Percentiles rank a stretch among this genome's conserved stretches.
These are phyloP conservation scores for Castanea sativa DNA, from an alignment of 306 rosid genomes.

Conservation along the genomic window DNA sequence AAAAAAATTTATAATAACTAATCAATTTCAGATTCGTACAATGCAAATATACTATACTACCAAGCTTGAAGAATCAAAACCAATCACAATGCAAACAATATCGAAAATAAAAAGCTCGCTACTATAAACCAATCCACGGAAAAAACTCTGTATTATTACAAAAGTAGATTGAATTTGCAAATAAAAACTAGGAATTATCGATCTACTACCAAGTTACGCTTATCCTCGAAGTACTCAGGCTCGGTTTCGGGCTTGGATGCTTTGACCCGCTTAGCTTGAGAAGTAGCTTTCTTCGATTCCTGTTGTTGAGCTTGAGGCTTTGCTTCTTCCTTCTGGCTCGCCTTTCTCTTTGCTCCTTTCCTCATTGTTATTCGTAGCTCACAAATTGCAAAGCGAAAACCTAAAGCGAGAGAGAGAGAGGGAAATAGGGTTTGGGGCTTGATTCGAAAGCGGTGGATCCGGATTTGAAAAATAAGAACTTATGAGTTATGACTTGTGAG, in stretches of 20 bases:
- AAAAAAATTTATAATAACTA: not conserved
- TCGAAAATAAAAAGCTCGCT: not conserved
- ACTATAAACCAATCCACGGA: too few species aligned
- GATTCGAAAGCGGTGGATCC: conserved; percentile 53
- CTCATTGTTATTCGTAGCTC: conserved; percentile 25
- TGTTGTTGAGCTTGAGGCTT: conserved; percentile 24
- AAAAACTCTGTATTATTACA: not conserved
- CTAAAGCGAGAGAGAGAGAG: conserved; percentile 10
- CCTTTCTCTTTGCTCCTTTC: conserved; percentile 59
- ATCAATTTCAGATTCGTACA: not conserved
- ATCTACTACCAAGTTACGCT: conserved; percentile 52
- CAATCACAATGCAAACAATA: not conserved
- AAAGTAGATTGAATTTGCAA: not conserved
- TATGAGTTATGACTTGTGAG: not conserved
- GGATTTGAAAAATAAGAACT: conserved; percentile 32
- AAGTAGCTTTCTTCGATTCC: conserved; percentile 22
- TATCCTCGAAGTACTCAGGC: conserved; percentile 49
- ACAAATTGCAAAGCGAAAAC: not conserved
- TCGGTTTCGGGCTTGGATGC: conserved; percentile 41
- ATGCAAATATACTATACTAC: not conserved
- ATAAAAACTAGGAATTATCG: not conserved
- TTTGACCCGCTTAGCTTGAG: conserved; percentile 54
- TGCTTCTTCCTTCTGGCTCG: conserved; percentile 26
- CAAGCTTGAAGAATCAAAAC: not conserved
- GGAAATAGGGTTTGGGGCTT: conserved; percentile 38